Conservation (phyloP, 768 basidiomycete species). For the Rhodocollybia butyracea region DNA sequence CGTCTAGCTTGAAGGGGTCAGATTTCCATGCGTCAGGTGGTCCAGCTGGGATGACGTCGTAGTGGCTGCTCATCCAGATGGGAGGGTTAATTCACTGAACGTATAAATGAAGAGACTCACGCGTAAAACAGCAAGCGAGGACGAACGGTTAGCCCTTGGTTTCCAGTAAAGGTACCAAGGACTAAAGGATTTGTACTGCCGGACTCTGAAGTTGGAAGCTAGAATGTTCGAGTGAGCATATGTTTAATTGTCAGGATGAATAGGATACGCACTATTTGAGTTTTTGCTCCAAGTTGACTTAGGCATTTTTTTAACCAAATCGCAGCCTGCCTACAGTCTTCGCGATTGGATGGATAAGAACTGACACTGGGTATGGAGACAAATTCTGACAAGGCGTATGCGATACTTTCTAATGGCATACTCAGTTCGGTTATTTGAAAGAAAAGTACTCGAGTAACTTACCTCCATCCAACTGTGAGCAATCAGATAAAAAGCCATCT, state of each 20-base stretch:
- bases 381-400: conserved; percentile 80
- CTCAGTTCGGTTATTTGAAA: neutral
- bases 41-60: conserved; percentile 94
- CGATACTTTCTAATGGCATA: conserved; percentile 3
- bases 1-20: conserved; percentile 79
- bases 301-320: conserved; percentile 91
- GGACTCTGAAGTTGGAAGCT: conserved; percentile 72
- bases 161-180: conserved; percentile 80
- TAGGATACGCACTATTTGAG: conserved; percentile 54
- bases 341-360: conserved; percentile 57
- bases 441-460: neutral
- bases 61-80: conserved; percentile 58
- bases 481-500: conserved; percentile 7
- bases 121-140: conserved; percentile 90
- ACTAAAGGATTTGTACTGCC: conserved; percentile 79
- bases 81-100: neutral
- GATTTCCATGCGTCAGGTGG: conserved; percentile 72
- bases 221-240: neutral
- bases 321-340: conserved; percentile 92
- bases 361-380: conserved; percentile 88
- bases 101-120: conserved; percentile 31
- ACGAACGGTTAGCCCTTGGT: conserved; percentile 51
- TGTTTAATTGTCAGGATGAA: neutral
- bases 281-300: conserved; percentile 81
- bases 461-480: neutral